Evolutionary conservation across 257 asterid species (phyloP), one percentile per base, ranked within the genome.

Genomic region (Nicotiana attenuata): DNA sequence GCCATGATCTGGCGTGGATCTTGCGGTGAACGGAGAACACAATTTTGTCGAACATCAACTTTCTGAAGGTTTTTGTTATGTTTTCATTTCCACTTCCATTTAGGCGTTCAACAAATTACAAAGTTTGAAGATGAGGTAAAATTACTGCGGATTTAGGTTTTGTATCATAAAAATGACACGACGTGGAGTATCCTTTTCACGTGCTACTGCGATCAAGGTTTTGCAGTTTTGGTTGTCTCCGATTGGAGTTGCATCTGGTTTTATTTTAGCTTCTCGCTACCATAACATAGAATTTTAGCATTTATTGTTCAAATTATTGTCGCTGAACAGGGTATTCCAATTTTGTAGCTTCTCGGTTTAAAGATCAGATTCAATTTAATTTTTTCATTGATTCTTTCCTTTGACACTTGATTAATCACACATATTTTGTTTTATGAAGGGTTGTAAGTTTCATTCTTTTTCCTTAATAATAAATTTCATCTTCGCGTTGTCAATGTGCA

Each of bases 11-110:
- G 26, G 79, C 79, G 14, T 24, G 57, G 19, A 52, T 52, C 57
- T 52, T 52, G 57, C 7, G 57, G 57, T 50, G 45, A 4, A 47
- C 9, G 10, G 76, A 50, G 28, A 50, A 24, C 63, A 73, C 63
- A 73, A 73, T 73, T 73, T 73, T 73, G 79, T 73, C 16, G 24
- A 22, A 73, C 79, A 50, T 50, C 41, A 73, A 47, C 41, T 47
- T 22, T 22, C 19, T 73, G 26, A 24, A 15, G 41, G 38, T 73
- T 47, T 22, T 50, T 47, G 61, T 47, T 6, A 9, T 73, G 24
- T 50, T 10, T 24, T 50, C 63, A 73, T 73, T 73, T 73, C 41
- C 38, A 47, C 63, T 73, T 73, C 24, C 61, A 47, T 73, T 71
- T 22, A 10, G 9, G 5, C 78, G 24, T 47, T 8, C 79, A 50